Conservation (phyloP, 805 yeast genomes). For the Metschnikowia amazonensis region DNA sequence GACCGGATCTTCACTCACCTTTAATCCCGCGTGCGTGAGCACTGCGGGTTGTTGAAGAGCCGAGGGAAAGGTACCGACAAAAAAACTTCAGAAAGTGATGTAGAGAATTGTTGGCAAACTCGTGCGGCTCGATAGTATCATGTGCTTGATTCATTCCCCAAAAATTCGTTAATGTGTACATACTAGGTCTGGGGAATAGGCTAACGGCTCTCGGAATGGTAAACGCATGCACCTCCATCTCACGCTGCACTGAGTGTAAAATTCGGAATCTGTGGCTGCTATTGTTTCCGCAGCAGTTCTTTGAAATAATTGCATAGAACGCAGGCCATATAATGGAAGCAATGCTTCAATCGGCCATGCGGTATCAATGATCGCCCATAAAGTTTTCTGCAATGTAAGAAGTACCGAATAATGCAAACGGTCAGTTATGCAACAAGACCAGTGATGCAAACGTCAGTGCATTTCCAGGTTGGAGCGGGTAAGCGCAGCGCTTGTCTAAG, state of each 20-base stretch:
- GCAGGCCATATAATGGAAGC: background rate
- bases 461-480: background rate
- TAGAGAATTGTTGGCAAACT: background rate
- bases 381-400: background rate
- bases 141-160: background rate
- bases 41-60: background rate
- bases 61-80: background rate
- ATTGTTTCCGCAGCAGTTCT: background rate
- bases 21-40: constrained; percentile 1
- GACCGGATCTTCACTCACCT: background rate
- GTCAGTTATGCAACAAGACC: background rate
- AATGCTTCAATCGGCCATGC: background rate
- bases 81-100: background rate
- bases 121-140: background rate
- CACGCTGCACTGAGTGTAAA: constrained; percentile 1
- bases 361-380: background rate
- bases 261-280: background rate
- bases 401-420: background rate
- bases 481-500: constrained; percentile 4
- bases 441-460: constrained; percentile 6
- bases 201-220: background rate
- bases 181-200: background rate
- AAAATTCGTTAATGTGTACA: background rate
- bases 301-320: background rate
- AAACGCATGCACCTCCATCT: constrained; percentile 2